Percentiles rank a stretch among this genome's conserved stretches.
phyloP scores from a whole-genome alignment of 345 rosid genomes.

The Salix koriyanagi region DNA sequence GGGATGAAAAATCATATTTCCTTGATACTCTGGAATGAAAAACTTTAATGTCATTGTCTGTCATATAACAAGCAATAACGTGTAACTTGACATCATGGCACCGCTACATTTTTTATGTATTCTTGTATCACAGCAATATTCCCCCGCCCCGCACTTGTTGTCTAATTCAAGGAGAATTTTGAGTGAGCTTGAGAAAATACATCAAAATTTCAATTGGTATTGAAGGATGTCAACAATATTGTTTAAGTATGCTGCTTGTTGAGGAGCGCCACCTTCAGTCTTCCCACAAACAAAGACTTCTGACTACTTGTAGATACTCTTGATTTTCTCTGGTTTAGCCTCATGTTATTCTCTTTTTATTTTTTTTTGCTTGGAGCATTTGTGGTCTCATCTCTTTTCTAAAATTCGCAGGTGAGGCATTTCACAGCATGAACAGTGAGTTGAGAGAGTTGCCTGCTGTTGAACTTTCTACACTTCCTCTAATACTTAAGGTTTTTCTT shows the following conservation, averaged over 20 bases:
- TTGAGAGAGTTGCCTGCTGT: slow-evolving; percentile 91
- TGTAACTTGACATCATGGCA: neutral
- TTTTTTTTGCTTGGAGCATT: neutral
- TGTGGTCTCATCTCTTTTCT: slow-evolving; percentile 5
- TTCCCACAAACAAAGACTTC: neutral
- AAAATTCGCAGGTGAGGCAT: slow-evolving; percentile 61
- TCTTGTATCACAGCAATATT: neutral
- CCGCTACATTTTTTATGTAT: neutral
- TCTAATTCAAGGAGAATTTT: neutral
- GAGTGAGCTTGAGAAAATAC: neutral
- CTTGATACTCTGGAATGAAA: neutral
- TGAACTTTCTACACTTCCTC: slow-evolving; percentile 86
- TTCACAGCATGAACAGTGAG: slow-evolving; percentile 71
- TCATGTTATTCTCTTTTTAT: neutral
- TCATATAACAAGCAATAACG: neutral
- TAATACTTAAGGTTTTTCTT: slow-evolving; percentile 64
- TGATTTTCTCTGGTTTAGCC: neutral
- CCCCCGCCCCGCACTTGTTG: neutral
- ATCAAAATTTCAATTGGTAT: neutral
- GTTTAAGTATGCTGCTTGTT: neutral
- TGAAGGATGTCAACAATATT: neutral
- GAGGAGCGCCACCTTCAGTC: neutral
- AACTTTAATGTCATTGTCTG: neutral
- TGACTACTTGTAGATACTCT: neutral
- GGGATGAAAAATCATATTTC: neutral